Evolutionary conservation across 2,329 filamentous ascomycete species (phyloP), one percentile per base, ranked within the genome.

Genomic region (Parastagonospora avenae): DNA sequence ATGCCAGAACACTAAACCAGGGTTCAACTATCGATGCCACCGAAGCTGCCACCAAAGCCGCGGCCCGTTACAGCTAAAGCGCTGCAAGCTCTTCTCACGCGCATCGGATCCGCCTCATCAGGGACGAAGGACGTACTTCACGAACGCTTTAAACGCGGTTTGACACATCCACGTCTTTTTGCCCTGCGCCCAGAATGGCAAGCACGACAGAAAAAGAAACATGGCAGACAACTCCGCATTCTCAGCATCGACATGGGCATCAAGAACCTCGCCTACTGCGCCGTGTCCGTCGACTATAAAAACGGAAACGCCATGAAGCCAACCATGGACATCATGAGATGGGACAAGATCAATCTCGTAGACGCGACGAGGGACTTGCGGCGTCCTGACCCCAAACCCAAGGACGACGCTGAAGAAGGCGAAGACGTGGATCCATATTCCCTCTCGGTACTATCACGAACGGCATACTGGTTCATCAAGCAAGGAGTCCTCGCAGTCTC

Each of bases 171-270:
- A 5, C 46, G 46, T 6, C 47, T 60, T 8, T 44, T 48, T 12
- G 11, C 35, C 4, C 42, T 29, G 32, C 36, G 19, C 28, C 29
- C 36, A 46, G 41, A 40, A 41, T 43, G 48, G 42, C 8, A 49
- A 19, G 35, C 8, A 0, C 31, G 49, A 51, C 4, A 35, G 29
- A 15, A 33, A 29, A 14, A 15, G 77, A 60, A 80, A 8, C 5
- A 24, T 24, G 33, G 29, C 10, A 46, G 38, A 8, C 51, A 54
- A 27, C 33, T 62, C 1, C 52, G 86, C 37, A 79, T 94, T 19
- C 72, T 94, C 30, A 92, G 89, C 67, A 88, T 95, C 55, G 91
- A 95, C 70, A 88, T 94, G 84, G 91, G 91, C 4, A 89, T 95
- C 59, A 85, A 85, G 37, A 95, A 95, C 68, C 77, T 95, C 4